Evolutionary conservation across 352 stramenopile genomes (phyloP).

Genomic region (Globisporangium carolinianum): DNA sequence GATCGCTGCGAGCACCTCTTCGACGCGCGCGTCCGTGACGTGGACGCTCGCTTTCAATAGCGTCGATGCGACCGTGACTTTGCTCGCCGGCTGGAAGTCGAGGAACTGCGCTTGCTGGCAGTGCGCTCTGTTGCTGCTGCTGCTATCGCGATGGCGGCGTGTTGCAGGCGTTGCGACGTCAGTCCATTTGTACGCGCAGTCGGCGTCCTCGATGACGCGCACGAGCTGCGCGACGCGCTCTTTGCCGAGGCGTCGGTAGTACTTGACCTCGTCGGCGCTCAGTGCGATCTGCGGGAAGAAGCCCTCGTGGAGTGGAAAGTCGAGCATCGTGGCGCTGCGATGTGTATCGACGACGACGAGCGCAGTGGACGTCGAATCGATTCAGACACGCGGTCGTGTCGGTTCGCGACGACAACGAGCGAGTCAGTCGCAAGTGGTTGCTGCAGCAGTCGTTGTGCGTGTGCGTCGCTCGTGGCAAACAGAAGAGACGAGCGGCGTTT

Average conservation of each 20-base stretch:
- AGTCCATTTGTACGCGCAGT: conserved; percentile 68
- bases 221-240: conserved; percentile 59
- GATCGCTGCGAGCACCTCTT: conserved; percentile 57
- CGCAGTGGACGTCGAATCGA: no score
- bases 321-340: conserved; percentile 15
- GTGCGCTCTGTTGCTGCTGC: neutral
- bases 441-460: no score
- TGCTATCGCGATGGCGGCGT: conserved; percentile 1
- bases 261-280: conserved; percentile 60
- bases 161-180: conserved; percentile 8
- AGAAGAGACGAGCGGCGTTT: no score
- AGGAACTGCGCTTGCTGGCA: conserved; percentile 60
- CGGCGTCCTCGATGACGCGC: conserved; percentile 64
- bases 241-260: conserved; percentile 65
- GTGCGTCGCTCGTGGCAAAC: no score
- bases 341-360: no score
- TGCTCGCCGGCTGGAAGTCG: conserved; percentile 54
- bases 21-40: conserved; percentile 43
- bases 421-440: no score
- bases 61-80: conserved; percentile 44
- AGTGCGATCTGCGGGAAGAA: conserved; percentile 81
- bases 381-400: no score
- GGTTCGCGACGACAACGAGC: no score
- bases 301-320: conserved; percentile 50
- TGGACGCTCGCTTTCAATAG: conserved; percentile 61